Percentiles rank a stretch among this genome's conserved stretches.
Conservation (phyloP, 2,329 filamentous ascomycete genomes). For the Lecanoromycetidae sp. region DNA sequence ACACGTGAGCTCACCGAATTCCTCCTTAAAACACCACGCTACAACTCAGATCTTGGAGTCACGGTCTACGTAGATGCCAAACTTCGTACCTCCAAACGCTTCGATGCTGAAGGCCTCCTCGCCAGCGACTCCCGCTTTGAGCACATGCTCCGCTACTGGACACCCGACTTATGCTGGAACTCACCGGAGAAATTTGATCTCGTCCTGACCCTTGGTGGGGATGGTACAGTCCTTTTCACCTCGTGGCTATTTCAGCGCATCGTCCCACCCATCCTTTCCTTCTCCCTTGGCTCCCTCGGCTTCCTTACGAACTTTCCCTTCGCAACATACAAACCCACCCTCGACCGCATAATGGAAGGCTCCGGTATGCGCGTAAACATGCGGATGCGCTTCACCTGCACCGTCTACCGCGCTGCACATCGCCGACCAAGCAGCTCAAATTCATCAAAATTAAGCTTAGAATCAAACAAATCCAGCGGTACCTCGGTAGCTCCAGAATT, state of each 20-base stretch:
- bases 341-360: slow-evolving; percentile 84
- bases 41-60: slow-evolving; percentile 79
- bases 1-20: slow-evolving; percentile 80
- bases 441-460: slow-evolving; percentile 13
- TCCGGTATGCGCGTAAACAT: slow-evolving; percentile 94
- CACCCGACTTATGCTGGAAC: slow-evolving; percentile 86
- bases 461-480: no score
- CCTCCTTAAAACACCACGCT: slow-evolving; percentile 78
- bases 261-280: slow-evolving; percentile 72
- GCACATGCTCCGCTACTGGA: slow-evolving; percentile 88
- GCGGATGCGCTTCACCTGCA: slow-evolving; percentile 98
- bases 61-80: slow-evolving; percentile 99
- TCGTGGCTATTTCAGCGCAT: slow-evolving; percentile 87
- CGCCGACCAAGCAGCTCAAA: not conserved
- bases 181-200: slow-evolving; percentile 92
- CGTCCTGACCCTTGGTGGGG: slow-evolving; percentile 75
- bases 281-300: slow-evolving; percentile 73
- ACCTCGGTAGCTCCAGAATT: not conserved
- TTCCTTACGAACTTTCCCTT: slow-evolving; percentile 85
- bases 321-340: slow-evolving; percentile 71
- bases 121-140: slow-evolving; percentile 64
- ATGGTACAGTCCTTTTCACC: slow-evolving; percentile 78
- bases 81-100: slow-evolving; percentile 74
- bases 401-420: slow-evolving; percentile 61
- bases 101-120: slow-evolving; percentile 61